These are phyloP conservation scores for Heimioporus sp. DNA, from an alignment of 768 basidiomycete species.

Conservation along the genomic window DNA sequence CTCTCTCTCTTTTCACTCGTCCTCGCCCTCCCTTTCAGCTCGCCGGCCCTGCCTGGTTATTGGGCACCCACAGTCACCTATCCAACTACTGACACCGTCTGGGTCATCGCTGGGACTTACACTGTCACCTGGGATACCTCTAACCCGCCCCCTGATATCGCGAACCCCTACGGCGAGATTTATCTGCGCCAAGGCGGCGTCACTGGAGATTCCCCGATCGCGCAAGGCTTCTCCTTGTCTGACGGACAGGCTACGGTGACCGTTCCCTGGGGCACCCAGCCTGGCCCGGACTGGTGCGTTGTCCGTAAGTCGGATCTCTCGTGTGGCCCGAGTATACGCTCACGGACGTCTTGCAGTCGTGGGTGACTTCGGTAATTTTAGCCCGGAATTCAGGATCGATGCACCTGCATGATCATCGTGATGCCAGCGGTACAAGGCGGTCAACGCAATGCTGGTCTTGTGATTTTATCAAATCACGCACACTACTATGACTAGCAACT, in stretches of 20 bases:
- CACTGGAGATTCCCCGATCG: constrained; percentile 34
- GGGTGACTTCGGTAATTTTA: constrained; percentile 53
- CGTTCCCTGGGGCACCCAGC: constrained; percentile 35
- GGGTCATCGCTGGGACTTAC: constrained; percentile 39
- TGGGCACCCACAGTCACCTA: constrained; percentile 44
- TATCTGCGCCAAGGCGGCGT: constrained; percentile 37
- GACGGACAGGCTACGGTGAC: constrained; percentile 36
- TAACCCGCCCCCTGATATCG: constrained; percentile 39
- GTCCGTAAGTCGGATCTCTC: constrained; percentile 36
- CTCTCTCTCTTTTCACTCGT: constrained; percentile 27
- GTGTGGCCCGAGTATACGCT: background rate
- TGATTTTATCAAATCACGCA: too few relatives aligned
- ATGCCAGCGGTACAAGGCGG: too few relatives aligned
- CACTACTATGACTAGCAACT: too few relatives aligned
- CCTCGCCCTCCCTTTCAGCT: constrained; percentile 25
- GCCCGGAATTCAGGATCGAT: constrained; percentile 43
- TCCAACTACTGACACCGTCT: constrained; percentile 37
- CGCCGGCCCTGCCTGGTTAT: constrained; percentile 39
- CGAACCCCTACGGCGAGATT: constrained; percentile 43
- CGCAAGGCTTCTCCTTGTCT: constrained; percentile 36
- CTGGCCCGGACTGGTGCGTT: constrained; percentile 42
- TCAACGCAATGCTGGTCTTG: too few relatives aligned
- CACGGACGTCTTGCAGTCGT: constrained; percentile 35
- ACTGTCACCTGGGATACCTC: constrained; percentile 49
- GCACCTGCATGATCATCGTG: constrained; percentile 15